Conservation (phyloP, 1,284 basidiomycete species). For the Rhodotorula glutinis region DNA sequence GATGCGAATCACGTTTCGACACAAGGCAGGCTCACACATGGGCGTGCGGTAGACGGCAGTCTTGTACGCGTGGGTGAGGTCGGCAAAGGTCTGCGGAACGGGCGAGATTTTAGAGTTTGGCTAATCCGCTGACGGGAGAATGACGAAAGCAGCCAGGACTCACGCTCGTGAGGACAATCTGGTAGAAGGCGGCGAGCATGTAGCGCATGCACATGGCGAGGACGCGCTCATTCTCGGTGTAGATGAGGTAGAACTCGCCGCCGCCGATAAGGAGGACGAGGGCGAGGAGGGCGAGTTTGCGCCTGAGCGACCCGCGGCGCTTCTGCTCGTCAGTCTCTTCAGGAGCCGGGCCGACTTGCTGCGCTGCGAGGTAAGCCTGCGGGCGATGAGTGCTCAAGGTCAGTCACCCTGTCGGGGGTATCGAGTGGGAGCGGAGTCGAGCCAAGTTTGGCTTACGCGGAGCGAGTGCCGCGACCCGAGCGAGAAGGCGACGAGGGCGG, state of each 20-base stretch:
- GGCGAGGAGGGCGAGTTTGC: neutral
- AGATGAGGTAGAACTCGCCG: conserved; percentile 21
- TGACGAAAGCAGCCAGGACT: neutral
- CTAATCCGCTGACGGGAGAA: too few species aligned
- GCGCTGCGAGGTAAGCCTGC: conserved; percentile 25
- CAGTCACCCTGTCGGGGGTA: too few species aligned
- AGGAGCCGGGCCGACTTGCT: conserved; percentile 7
- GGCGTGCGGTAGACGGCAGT: conserved; percentile 12
- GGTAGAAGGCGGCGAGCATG: conserved; percentile 12
- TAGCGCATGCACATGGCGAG: conserved; percentile 17
- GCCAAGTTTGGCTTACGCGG: conserved; percentile 14
- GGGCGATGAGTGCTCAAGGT: neutral
- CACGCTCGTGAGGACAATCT: conserved; percentile 9
- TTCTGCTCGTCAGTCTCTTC: conserved; percentile 15
- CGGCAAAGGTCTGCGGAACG: conserved; percentile 8
- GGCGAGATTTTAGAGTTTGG: neutral
- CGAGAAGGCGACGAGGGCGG: conserved; percentile 17
- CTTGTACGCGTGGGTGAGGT: conserved; percentile 9
- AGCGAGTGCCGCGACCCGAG: conserved; percentile 15
- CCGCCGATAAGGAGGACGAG: conserved; percentile 6
- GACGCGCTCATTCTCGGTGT: neutral
- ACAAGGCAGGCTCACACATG: conserved; percentile 1
- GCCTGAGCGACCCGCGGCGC: neutral
- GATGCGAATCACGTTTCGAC: too few species aligned
- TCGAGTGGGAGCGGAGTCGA: too few species aligned